Evolutionary conservation across 805 yeast genomes (phyloP), one percentile per base, ranked within the genome.

Genomic region (Priceomyces haplophilus): DNA sequence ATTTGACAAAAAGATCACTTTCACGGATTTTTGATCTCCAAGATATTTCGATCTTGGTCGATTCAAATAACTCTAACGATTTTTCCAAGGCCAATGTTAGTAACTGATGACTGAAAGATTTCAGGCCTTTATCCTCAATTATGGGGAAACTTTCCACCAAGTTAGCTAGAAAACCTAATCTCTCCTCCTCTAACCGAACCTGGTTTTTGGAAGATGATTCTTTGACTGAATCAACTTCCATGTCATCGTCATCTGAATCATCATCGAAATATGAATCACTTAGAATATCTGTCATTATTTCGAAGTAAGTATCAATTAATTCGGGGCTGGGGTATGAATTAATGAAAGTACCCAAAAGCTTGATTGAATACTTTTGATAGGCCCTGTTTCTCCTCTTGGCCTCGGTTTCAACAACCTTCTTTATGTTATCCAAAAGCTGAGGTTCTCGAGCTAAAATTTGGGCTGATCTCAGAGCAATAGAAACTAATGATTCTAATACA

Each of bases 401-500:
- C 56, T 90, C 97, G 1, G 69, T 64, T 3, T 70, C 43, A 0
- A 84, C 75, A 1, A 76, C 66, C 18, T 69, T 67, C 21, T 64
- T 64, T 6, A 85, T 61, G 18, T 51, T 58, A 1, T 58, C 61
- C 24, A 67, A 56, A 4, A 78, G 35, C 0, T 55, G 69, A 1
- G 50, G 44, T 24, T 65, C 55, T 1, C 53, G 42, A 1, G 38
- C 7, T 30, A 82, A 50, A 34, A 56, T 66, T 0, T 50, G 52
- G 37, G 69, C 62, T 7, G 80, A 71, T 45, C 78, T 79, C 13
- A 67, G 54, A 0, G 83, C 56, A 24, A 85, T 69, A 1, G 78
- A 62, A 0, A 86, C 84, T 41, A 90, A 64, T 0, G 96, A 86
- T 29, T 79, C 80, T 15, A 88, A 66, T 1, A 93, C 75, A 21